Evolutionary conservation across 164 flowering plant species (phyloP).

Genomic region (Dillenia turbinata): DNA sequence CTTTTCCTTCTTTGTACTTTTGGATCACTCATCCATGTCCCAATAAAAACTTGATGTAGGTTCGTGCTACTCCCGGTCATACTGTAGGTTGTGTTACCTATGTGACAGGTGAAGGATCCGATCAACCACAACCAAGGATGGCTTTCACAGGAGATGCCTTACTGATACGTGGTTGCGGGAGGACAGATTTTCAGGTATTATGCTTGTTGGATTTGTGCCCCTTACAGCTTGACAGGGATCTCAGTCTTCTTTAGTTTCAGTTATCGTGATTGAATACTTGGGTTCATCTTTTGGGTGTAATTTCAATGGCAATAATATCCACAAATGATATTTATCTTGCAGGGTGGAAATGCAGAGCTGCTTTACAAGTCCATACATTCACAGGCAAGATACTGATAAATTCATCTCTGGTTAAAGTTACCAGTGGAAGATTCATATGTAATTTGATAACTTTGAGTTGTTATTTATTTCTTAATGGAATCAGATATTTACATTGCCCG

Average conservation of each 20-base stretch:
- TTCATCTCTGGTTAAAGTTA: not conserved
- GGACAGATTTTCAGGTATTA: constrained; percentile 88
- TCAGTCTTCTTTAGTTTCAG: no score
- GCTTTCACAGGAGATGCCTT: constrained; percentile 96
- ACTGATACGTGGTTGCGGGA: constrained; percentile 92
- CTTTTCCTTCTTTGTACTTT: not conserved
- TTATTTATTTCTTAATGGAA: not conserved
- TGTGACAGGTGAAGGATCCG: constrained; percentile 86
- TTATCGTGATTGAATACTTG: no score
- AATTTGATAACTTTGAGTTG: not conserved
- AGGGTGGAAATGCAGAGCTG: constrained; percentile 89
- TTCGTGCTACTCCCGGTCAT: constrained; percentile 95
- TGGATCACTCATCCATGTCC: not conserved
- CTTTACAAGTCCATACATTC: constrained; percentile 92
- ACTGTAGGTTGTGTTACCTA: constrained; percentile 92
- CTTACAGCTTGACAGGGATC: no score
- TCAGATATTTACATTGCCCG: constrained; percentile 91
- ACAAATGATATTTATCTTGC: constrained; percentile 11
- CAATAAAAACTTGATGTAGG: constrained; percentile 36
- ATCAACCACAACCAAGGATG: constrained; percentile 88
- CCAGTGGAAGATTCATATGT: not conserved
- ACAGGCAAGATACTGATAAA: constrained; percentile 45
- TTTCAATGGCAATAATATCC: not conserved
- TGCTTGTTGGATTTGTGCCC: not conserved
- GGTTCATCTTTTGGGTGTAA: not conserved